Base-by-base conservation (phyloP, 1,284 basidiomycete genomes). In the Cystobasidium slooffiae region DNA sequence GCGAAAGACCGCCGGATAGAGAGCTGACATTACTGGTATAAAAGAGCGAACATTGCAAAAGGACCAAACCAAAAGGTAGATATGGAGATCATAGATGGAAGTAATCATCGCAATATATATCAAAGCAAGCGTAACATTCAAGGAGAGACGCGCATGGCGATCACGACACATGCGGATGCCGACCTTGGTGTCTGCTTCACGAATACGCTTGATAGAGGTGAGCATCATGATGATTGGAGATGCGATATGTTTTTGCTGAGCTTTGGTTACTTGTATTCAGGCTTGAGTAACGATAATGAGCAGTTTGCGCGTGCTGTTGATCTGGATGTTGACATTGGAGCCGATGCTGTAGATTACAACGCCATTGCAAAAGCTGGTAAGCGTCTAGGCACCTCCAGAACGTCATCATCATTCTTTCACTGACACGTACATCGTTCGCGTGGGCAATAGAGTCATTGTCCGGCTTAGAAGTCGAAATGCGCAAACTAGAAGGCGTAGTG, bases 301-400 rank as follows among this genome's bases (percentile, higher is more conserved):
- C 24, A 72, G 39, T 31, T 46, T 14, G 59, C 65, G 46, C 49
- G 92, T 44, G 87, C 90, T 24, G 84, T 99, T 77, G 96, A 99
- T 84, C 84, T 99, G 69, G 96, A 99, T 81, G 89, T 98, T 53
- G 97, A 99, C 81, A 96, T 99, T 82, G 96, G 96, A 59, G 95
- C 96, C 20, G 96, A 99, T 80, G 97, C 97, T 0, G 90, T 98
- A 52, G 97, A 99, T 84, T 99, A 99, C 87, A 98, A 98, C 81
- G 96, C 96, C 22, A 99, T 99, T 81, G 96, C 97, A 6, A 98
- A 97, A 84, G 95, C 97, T 83, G 75, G 73, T 74, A 43, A n/a
- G 72, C n/a, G 64, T 20, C 8, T 20, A 5, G 12, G 3, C 10
- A 16, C 43, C 10, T n/a, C 12, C 22, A 22, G n/a, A 37, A 20